Evolutionary conservation across 495 filamentous ascomycete species (phyloP).

Genomic region (Trichoderma reesei): DNA sequence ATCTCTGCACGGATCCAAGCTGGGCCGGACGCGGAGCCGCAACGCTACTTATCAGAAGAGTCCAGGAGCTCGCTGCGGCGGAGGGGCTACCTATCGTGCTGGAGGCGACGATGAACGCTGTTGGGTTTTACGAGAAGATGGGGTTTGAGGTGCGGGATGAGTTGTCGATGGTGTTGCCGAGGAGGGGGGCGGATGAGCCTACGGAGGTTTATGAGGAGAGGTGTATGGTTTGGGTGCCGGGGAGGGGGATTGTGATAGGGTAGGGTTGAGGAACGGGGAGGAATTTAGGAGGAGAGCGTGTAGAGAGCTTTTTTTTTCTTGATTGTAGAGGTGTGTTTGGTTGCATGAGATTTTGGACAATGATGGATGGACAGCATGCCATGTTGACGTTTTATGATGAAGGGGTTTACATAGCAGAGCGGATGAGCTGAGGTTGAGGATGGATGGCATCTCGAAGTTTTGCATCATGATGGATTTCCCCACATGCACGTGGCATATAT

Average conservation of each 20-base stretch:
- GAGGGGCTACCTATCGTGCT: slow-evolving; percentile 32
- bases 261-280: not conserved
- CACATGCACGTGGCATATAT: slow-evolving; percentile 9
- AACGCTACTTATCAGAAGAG: slow-evolving; percentile 23
- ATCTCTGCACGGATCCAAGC: slow-evolving; percentile 32
- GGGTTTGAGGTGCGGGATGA: slow-evolving; percentile 27
- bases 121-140: slow-evolving; percentile 29
- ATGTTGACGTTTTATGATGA: not conserved
- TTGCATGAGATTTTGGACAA: too few species aligned
- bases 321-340: not conserved
- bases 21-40: slow-evolving; percentile 35
- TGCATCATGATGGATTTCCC: not conserved
- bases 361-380: too few species aligned
- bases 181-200: not conserved
- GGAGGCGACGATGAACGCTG: slow-evolving; percentile 32
- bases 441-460: not conserved
- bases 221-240: slow-evolving; percentile 23
- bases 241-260: not conserved
- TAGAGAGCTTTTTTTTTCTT: not conserved
- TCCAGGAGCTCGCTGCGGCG: slow-evolving; percentile 26
- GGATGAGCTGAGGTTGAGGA: not conserved
- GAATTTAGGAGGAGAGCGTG: not conserved
- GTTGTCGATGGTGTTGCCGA: slow-evolving; percentile 24
- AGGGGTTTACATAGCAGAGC: not conserved
- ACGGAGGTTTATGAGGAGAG: slow-evolving; percentile 20